Conservation (phyloP, 805 yeast genomes). For the Candida adriatica region DNA sequence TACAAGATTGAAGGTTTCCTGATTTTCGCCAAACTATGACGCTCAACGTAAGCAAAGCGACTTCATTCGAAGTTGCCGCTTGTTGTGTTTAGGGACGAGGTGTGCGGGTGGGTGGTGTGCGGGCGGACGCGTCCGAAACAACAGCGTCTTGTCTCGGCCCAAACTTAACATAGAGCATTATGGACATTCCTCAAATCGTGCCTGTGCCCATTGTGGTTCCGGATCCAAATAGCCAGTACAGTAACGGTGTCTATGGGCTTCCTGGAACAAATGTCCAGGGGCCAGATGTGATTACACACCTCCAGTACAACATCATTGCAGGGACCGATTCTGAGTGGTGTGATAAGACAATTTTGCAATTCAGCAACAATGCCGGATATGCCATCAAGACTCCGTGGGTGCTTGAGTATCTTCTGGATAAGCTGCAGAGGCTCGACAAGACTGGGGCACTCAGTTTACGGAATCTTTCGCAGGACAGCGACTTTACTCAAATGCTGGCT, state of each 20-base stretch:
- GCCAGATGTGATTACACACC: conserved; percentile 20
- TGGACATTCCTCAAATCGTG: conserved; percentile 5
- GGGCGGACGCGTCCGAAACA: too few relatives aligned
- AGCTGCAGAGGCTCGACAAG: conserved; percentile 15
- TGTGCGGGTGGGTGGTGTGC: too few relatives aligned
- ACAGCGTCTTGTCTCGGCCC: too few relatives aligned
- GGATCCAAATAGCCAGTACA: conserved; percentile 2
- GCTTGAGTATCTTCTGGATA: conserved; percentile 17
- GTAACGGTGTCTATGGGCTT: conserved; percentile 10
- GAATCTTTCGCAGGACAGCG: conserved; percentile 77
- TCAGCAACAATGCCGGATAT: conserved; percentile 18
- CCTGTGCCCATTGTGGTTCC: conserved; percentile 8
- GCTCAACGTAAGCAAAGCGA: too few relatives aligned
- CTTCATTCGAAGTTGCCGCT: too few relatives aligned
- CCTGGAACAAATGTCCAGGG: conserved; percentile 19
- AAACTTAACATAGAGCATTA: background rate
- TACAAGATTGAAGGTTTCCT: too few relatives aligned
- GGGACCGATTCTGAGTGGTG: conserved; percentile 23
- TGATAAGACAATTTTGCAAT: conserved; percentile 15
- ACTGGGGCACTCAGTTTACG: conserved; percentile 49
- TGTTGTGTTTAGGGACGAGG: too few relatives aligned
- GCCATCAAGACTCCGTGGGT: conserved; percentile 20
- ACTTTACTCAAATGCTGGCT: conserved; percentile 73
- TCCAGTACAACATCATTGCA: conserved; percentile 19
- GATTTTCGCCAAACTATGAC: too few relatives aligned